phyloP scores from a whole-genome alignment of 139 green algal species.

The Ulvella scutata region DNA sequence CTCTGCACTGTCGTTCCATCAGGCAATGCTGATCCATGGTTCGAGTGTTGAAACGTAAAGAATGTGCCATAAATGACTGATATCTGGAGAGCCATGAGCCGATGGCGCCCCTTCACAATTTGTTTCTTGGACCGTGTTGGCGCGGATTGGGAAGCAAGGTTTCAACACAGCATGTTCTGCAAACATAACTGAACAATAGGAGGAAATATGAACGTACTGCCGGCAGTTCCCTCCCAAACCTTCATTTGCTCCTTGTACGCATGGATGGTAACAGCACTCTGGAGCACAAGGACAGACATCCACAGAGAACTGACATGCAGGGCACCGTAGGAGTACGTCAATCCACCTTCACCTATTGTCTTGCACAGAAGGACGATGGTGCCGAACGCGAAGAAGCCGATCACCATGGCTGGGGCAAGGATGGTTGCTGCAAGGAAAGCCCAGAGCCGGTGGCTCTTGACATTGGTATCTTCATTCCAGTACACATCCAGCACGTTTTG shows the following conservation, averaged over 20 bases:
- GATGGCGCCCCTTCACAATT: too few relatives aligned
- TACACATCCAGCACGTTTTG: neutral
- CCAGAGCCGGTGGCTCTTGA: neutral
- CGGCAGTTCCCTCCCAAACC: neutral
- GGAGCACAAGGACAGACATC: slow-evolving; percentile 1
- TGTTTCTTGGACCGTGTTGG: too few relatives aligned
- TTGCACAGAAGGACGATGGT: neutral
- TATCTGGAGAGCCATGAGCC: too few relatives aligned
- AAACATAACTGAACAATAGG: neutral
- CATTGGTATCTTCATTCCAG: neutral
- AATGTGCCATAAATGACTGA: too few relatives aligned
- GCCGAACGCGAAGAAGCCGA: neutral
- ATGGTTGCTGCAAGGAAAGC: neutral
- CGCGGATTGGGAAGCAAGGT: too few relatives aligned
- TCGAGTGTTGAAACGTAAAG: too few relatives aligned
- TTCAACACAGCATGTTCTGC: too few relatives aligned
- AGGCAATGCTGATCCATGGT: too few relatives aligned
- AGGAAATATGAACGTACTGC: neutral
- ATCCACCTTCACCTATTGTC: neutral
- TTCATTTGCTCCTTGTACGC: slow-evolving; percentile 2
- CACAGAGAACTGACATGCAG: neutral
- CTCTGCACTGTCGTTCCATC: too few relatives aligned
- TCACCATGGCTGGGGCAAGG: neutral
- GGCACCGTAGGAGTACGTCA: neutral
- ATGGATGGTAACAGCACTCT: neutral